These are phyloP conservation scores for Elsinoe batatas DNA, from an alignment of 2,329 filamentous ascomycete genomes.

Conservation along the genomic window DNA sequence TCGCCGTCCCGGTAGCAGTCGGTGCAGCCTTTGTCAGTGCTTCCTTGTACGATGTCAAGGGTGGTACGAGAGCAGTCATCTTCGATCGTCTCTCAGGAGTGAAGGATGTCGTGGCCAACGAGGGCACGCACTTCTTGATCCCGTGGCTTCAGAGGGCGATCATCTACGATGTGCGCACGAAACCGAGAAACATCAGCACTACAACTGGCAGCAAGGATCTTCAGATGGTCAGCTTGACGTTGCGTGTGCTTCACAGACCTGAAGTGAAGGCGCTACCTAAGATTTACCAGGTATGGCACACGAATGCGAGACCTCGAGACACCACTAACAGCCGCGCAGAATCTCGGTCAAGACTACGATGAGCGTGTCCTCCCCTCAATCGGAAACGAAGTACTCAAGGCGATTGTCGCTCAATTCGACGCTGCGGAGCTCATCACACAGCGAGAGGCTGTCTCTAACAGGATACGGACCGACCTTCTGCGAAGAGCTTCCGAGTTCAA, in stretches of 20 bases:
- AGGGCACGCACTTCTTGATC: slow-evolving; percentile 92
- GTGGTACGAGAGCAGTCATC: slow-evolving; percentile 89
- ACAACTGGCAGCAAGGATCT: slow-evolving; percentile 97
- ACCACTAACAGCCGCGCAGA: slow-evolving; percentile 42
- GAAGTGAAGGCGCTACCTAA: slow-evolving; percentile 87
- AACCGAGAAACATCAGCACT: slow-evolving; percentile 93
- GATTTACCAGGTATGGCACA: slow-evolving; percentile 75
- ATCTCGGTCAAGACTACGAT: slow-evolving; percentile 95
- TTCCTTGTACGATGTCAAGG: slow-evolving; percentile 93
- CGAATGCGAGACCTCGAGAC: no score
- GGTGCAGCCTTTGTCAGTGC: slow-evolving; percentile 60
- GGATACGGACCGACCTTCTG: slow-evolving; percentile 84
- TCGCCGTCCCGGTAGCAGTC: slow-evolving; percentile 63
- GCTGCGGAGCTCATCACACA: slow-evolving; percentile 75
- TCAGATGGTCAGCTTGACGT: slow-evolving; percentile 98
- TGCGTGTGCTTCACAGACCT: slow-evolving; percentile 88
- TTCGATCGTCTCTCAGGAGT: slow-evolving; percentile 91
- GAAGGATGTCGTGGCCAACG: slow-evolving; percentile 83
- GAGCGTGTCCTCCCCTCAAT: slow-evolving; percentile 49
- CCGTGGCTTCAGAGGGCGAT: slow-evolving; percentile 94
- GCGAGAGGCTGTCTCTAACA: slow-evolving; percentile 89
- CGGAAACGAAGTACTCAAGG: slow-evolving; percentile 46
- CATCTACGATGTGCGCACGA: slow-evolving; percentile 93
- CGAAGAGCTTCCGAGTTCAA: slow-evolving; percentile 95
- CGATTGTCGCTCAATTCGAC: slow-evolving; percentile 45